Conservation (phyloP, 495 filamentous ascomycete genomes). For the Penicillium taxi region DNA sequence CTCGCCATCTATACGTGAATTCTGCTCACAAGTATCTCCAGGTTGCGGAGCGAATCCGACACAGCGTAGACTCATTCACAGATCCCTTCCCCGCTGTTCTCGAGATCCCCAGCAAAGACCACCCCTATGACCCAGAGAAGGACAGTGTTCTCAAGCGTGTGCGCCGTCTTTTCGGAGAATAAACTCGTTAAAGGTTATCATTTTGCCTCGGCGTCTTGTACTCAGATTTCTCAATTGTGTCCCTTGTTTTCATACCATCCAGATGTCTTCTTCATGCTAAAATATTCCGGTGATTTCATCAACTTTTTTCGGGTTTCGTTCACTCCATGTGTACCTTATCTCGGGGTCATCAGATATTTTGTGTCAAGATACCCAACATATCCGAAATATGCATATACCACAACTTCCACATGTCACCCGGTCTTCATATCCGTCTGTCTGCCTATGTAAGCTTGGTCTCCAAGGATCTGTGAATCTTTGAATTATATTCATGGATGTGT, state of each 20-base stretch:
- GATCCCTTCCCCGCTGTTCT: slow-evolving; percentile 56
- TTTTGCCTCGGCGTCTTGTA: slow-evolving; percentile 4
- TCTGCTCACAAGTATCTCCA: slow-evolving; percentile 25
- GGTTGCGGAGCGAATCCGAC: slow-evolving; percentile 90
- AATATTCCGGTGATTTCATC: slow-evolving; percentile 7
- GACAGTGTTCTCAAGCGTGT: slow-evolving; percentile 93
- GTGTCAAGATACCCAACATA: slow-evolving; percentile 23
- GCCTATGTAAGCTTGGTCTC: no score
- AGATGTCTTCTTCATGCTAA: slow-evolving; percentile 4
- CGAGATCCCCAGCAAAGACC: slow-evolving; percentile 98
- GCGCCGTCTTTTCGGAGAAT: slow-evolving; percentile 86
- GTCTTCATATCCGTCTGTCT: no score
- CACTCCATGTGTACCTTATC: slow-evolving; percentile 1
- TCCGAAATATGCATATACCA: slow-evolving; percentile 19
- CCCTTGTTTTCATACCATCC: slow-evolving; percentile 8
- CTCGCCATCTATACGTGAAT: not conserved
- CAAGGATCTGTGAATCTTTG: no score
- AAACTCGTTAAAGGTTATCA: slow-evolving; percentile 15
- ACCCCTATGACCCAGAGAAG: slow-evolving; percentile 98
- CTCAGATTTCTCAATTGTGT: slow-evolving; percentile 1
- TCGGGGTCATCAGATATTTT: slow-evolving; percentile 9
- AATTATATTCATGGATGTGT: no score
- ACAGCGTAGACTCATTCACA: slow-evolving; percentile 50
- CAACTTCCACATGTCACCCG: slow-evolving; percentile 8
- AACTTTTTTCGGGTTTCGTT: slow-evolving; percentile 3